Evolutionary conservation across 495 filamentous ascomycete species (phyloP), one percentile per base, ranked within the genome.

Genomic region (Penicillium parvum): DNA sequence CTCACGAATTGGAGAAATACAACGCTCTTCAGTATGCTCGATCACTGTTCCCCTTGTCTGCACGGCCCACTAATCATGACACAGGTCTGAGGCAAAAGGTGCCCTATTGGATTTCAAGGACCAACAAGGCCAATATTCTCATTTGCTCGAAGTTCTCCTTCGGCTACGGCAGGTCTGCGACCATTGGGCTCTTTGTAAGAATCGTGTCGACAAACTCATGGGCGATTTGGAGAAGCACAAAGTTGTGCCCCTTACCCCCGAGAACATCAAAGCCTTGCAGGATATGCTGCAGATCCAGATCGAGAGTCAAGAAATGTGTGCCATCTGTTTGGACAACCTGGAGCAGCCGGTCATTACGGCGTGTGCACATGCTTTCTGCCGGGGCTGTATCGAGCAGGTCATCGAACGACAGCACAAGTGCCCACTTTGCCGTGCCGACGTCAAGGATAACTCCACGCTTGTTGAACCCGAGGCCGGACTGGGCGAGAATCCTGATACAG

Each of bases 131-230:
- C 69, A 65, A 1, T 85, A 85, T 50, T 75, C 80, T 3, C 75
- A 83, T 50, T 70, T 96, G 2, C 75, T 95, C 11, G 89, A 95
- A 61, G 76, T 90, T 37, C 71, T 96, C 22, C 76, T 96, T 0
- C 84, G 90, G 9, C 75, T 96, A 42, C 80, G 90, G 11, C 90
- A 96, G 62, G 77, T 83, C 48, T 90, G 90, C 64, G 88, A 91
- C 47, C 90, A 95, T 61, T 91, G 87, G 86, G 81, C 80, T 9
- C 72, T 96, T 2, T 86, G 84, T 58, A 84, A 86, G 23, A 70
- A 78, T 17, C 82, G 87, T 4, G 68, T 94, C 11, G 75, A 78
- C n/a, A 78, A 82, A 12, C 73, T 95, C 5, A 65, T 89, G 45
- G 67, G 72, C 7, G 65, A 84, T 6, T 66, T 94, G 19, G 87